These are phyloP conservation scores for Abortiporus biennis DNA, from an alignment of 1,284 basidiomycete genomes.

Conservation along the genomic window DNA sequence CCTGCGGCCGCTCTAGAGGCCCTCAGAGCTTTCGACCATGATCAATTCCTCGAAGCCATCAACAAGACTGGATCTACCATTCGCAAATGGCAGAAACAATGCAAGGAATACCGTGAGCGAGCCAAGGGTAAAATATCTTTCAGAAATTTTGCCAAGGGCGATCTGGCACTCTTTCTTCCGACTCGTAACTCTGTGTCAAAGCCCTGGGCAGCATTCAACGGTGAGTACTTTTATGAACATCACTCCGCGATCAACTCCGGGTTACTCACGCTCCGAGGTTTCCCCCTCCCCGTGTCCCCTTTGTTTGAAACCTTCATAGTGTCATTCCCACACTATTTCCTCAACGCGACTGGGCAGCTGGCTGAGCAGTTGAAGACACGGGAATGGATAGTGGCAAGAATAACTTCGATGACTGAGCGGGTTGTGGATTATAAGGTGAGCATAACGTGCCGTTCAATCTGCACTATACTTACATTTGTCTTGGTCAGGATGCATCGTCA, in stretches of 20 bases:
- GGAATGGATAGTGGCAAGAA: constrained; percentile 94
- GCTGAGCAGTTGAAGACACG: constrained; percentile 81
- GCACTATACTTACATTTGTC: not conserved
- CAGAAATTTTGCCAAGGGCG: constrained; percentile 87
- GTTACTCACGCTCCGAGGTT: constrained; percentile 31
- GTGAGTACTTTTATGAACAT: constrained; percentile 45
- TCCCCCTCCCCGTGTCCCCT: constrained; percentile 27
- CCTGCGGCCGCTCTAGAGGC: constrained; percentile 61
- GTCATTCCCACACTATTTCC: constrained; percentile 95
- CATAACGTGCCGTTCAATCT: not conserved
- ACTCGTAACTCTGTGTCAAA: constrained; percentile 90
- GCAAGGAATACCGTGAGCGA: constrained; percentile 88
- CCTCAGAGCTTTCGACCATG: constrained; percentile 73
- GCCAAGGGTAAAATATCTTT: constrained; percentile 93
- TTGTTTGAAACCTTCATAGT: constrained; percentile 60
- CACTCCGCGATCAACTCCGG: constrained; percentile 13
- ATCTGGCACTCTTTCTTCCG: constrained; percentile 92
- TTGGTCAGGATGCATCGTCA: constrained; percentile 55
- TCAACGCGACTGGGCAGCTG: constrained; percentile 79
- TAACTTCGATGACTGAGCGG: constrained; percentile 82
- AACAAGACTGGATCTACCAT: constrained; percentile 79
- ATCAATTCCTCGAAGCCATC: constrained; percentile 78
- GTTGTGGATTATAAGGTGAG: constrained; percentile 76
- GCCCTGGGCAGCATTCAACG: constrained; percentile 97
- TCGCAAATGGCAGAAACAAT: constrained; percentile 95